phyloP scores from a whole-genome alignment of 2,329 filamentous ascomycete species.

The Penicillium sp. region DNA sequence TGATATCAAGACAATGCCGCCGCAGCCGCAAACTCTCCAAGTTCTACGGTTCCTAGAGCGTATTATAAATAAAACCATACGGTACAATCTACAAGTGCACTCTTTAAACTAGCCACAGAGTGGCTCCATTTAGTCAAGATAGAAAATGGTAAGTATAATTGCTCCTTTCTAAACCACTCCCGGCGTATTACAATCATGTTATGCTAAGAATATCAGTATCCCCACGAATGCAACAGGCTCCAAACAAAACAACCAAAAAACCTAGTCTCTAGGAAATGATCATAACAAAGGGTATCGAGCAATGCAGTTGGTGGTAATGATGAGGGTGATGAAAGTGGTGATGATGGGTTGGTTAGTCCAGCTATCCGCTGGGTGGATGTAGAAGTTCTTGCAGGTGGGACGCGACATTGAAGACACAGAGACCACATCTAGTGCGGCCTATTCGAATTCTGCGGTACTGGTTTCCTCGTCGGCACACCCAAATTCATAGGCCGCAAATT shows the following conservation, averaged over 20 bases:
- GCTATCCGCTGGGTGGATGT: neutral
- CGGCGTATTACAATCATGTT: neutral
- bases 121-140: neutral
- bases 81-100: neutral
- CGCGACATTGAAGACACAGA: neutral
- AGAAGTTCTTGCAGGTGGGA: neutral
- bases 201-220: neutral
- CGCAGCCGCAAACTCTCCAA: too few relatives aligned
- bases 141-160: neutral
- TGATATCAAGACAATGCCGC: too few relatives aligned
- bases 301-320: constrained; percentile 17
- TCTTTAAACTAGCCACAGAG: neutral
- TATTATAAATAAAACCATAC: too few relatives aligned
- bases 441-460: constrained; percentile 40
- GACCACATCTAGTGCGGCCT: neutral
- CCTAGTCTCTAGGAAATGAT: constrained; percentile 5
- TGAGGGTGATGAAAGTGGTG: neutral
- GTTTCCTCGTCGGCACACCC: constrained; percentile 47
- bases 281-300: constrained; percentile 19
- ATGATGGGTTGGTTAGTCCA: neutral
- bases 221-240: neutral
- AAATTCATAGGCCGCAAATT: constrained; percentile 42
- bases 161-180: neutral
- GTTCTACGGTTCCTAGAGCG: too few relatives aligned
- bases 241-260: neutral